These are phyloP conservation scores for Mycena olivaceomarginata DNA, from an alignment of 768 basidiomycete species.

Conservation along the genomic window DNA sequence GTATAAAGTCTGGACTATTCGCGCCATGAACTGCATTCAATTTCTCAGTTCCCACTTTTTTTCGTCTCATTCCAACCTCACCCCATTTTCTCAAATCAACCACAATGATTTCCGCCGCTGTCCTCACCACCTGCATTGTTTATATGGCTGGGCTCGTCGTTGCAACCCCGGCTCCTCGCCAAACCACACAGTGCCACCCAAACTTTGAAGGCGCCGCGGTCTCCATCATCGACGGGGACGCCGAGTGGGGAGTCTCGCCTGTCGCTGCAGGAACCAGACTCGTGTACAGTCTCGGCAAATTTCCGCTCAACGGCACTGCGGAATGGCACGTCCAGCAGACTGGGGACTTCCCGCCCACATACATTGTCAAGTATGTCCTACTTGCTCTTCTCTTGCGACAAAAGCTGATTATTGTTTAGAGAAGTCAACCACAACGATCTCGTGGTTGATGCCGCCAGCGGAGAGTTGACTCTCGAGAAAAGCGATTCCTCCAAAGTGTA, in stretches of 20 bases:
- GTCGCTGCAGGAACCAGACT: constrained; percentile 24
- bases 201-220: constrained; percentile 36
- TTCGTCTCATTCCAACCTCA: background rate
- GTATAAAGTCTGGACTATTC: constrained; percentile 4
- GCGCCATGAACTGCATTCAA: background rate
- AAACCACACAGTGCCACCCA: constrained; percentile 12
- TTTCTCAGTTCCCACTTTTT: background rate
- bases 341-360: background rate
- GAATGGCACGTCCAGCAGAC: constrained; percentile 37
- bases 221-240: constrained; percentile 5
- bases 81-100: background rate
- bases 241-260: constrained; percentile 18
- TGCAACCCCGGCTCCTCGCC: constrained; percentile 14
- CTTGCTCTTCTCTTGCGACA: background rate
- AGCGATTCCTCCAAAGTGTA: constrained; percentile 14
- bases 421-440: constrained; percentile 20
- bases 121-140: background rate
- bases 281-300: background rate
- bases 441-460: constrained; percentile 12
- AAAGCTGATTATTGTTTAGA: background rate
- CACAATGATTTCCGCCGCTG: background rate
- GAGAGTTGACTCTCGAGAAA: constrained; percentile 15
- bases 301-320: constrained; percentile 25
- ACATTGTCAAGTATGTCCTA: constrained; percentile 25
- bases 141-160: background rate